Conservation (phyloP, 2,329 filamentous ascomycete species). For the Fusarium algeriense region DNA sequence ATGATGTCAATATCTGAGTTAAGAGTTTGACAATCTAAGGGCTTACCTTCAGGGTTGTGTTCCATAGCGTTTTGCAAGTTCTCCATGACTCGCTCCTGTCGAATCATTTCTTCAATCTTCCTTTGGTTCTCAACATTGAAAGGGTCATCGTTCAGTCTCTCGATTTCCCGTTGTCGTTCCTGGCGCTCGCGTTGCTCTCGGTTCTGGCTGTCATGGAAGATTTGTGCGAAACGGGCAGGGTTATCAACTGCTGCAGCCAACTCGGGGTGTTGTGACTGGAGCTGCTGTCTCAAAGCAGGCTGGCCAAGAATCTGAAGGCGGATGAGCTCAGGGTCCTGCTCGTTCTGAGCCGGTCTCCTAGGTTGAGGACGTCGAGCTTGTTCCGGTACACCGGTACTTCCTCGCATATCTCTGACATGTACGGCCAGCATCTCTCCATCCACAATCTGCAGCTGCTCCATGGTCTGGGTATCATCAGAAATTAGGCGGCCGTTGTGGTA, state of each 20-base stretch:
- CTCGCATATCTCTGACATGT: conserved; percentile 75
- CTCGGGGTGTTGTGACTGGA: conserved; percentile 79
- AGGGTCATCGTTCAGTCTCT: conserved; percentile 89
- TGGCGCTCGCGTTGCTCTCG: conserved; percentile 78
- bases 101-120: conserved; percentile 96
- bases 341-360: conserved; percentile 49
- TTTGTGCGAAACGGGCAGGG: conserved; percentile 78
- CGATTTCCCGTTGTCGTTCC: conserved; percentile 85
- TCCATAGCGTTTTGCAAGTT: conserved; percentile 98
- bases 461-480: conserved; percentile 80
- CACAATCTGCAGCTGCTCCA: conserved; percentile 82
- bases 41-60: conserved; percentile 92
- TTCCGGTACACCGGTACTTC: conserved; percentile 59
- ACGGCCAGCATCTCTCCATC: conserved; percentile 95
- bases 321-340: conserved; percentile 81
- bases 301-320: conserved; percentile 86
- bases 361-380: conserved; percentile 50
- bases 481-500: conserved; percentile 91
- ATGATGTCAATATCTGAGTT: conserved; percentile 13
- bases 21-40: not conserved
- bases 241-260: conserved; percentile 83
- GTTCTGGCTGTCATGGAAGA: conserved; percentile 75
- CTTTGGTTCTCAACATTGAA: conserved; percentile 93
- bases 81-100: conserved; percentile 92
- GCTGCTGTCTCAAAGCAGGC: conserved; percentile 76